Evolutionary conservation across 371 early-diverging fungal species (phyloP).

Genomic region (Mucor circinelloides): DNA sequence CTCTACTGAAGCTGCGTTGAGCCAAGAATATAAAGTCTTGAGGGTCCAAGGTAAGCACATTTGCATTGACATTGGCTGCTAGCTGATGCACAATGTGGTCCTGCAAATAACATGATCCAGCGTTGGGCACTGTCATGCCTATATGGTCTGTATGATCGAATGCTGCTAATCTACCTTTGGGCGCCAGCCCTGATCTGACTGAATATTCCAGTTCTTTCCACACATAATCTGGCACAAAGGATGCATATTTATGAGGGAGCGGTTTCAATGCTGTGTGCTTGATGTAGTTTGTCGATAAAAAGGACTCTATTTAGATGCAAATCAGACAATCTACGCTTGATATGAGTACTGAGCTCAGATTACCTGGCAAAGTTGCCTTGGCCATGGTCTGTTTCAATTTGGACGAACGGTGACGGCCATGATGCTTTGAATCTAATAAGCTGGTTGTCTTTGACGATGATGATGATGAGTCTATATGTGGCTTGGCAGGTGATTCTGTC

Average conservation of each 20-base stretch:
- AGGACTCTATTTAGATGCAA: slow-evolving; percentile 4
- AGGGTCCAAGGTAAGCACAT: slow-evolving; percentile 43
- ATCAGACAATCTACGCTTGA: not conserved
- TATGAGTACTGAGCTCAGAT: not conserved
- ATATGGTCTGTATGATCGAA: slow-evolving; percentile 40
- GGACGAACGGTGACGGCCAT: slow-evolving; percentile 11
- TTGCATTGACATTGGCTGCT: slow-evolving; percentile 29
- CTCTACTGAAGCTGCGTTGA: slow-evolving; percentile 33
- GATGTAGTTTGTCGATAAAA: slow-evolving; percentile 15
- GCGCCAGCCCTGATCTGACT: slow-evolving; percentile 33
- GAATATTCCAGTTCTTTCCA: slow-evolving; percentile 37
- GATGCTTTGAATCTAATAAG: not conserved
- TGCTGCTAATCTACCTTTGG: slow-evolving; percentile 30
- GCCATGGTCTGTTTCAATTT: slow-evolving; percentile 7
- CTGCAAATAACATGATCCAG: slow-evolving; percentile 42
- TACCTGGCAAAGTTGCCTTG: slow-evolving; percentile 12
- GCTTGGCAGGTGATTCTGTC: not conserved
- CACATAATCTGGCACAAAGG: slow-evolving; percentile 28
- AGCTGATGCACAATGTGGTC: slow-evolving; percentile 34
- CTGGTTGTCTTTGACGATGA: not conserved
- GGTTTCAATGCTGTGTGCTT: slow-evolving; percentile 1
- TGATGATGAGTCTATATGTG: not conserved
- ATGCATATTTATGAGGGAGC: slow-evolving; percentile 8
- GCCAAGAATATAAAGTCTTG: slow-evolving; percentile 55
- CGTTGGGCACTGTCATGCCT: slow-evolving; percentile 27